Base-by-base conservation (phyloP, 441 rosid genomes). In the Daphne laureola region DNA sequence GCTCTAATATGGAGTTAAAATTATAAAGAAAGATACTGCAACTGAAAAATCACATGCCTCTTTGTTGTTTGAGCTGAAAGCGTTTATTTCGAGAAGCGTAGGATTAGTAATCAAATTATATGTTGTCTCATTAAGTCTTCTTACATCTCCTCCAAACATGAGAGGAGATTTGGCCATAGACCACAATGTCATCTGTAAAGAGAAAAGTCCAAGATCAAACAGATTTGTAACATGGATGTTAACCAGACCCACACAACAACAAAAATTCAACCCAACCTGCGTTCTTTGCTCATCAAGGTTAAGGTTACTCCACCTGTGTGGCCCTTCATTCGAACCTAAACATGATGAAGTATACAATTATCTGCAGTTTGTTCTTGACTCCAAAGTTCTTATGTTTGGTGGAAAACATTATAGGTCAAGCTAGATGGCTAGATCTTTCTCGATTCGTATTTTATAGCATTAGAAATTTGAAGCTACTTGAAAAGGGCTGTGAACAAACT, bases 131-230 rank as follows among this genome's bases (percentile, higher is more conserved):
- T 89, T 93, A 17, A 93, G 78, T 36, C 75, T 83, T 70, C 93
- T 78, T 49, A 82, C 73, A 71, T 93, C 98, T 58, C 98, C 98
- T 57, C 98, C 98, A 63, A 83, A 93, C 92, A 93, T 85, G 49
- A 89, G 83, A 62, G 97, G 98, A 13, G 98, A 89, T 77, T 78
- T 93, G 40, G 86, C 93, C 52, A 93, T 86, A 42, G 83, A 81
- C 98, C 98, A 93, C 78, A 89, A 72, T 43, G 97, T 89, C 83
- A 93, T 80, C 98, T 93, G 73, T 23, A 43, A 52, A 65, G 43
- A 46, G 47, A 65, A 51, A 62, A 9, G n/a, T 49, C 9, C 7
- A 49, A 21, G 49, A 17, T 13, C 41, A 55, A 31, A 51, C 23
- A 44, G 62, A 61, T 41, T 12, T 26, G 12, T 17, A 43, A 4